Evolutionary conservation across 2,329 filamentous ascomycete genomes (phyloP), one percentile per base, ranked within the genome.

Genomic region (Fusarium buharicum): DNA sequence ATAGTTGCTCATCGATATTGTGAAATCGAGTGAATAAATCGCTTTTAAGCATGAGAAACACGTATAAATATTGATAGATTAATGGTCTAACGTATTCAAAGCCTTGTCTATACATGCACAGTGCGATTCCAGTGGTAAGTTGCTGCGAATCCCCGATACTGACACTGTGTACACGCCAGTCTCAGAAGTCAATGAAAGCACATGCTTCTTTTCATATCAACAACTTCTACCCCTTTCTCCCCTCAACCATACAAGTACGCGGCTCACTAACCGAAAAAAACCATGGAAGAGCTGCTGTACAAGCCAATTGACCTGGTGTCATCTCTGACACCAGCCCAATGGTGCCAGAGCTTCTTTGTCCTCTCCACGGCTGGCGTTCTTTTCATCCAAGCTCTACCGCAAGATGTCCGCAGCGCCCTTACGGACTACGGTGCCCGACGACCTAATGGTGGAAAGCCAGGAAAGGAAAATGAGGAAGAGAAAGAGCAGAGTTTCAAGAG

Each of bases 381-480:
- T 8, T 71, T 71, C 11, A 72, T 84, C 31, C 77, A 81, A 2
- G 66, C 73, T 8, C 71, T 83, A 20, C 83, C 84, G 9, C 63
- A 70, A 27, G 73, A 78, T n/a, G 71, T 78, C n/a, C 77, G 78
- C 48, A 71, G 73, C 20, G 74, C 79, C 4, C 70, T 86, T 14
- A 76, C 82, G 48, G 78, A 80, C 67, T 86, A 86, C 56, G 84
- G 84, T 13, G 79, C 83, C 7, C 78, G 83, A 28, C 67, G 72
- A 34, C 65, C 64, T 9, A 45, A 73, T 67, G 55, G 66, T n/a
- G 20, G 39, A 20, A 44, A 44, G 70, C 18, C 31, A 11, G 22
- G 12, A 11, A 44, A 70, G 48, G 67, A 70, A 18, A 49, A 49
- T 46, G 28, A 49, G 12, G n/a, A 47, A 22, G 47, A 41, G 12